Base-by-base conservation (phyloP, 2,329 filamentous ascomycete genomes). In the Metarhizium guizhouense region DNA sequence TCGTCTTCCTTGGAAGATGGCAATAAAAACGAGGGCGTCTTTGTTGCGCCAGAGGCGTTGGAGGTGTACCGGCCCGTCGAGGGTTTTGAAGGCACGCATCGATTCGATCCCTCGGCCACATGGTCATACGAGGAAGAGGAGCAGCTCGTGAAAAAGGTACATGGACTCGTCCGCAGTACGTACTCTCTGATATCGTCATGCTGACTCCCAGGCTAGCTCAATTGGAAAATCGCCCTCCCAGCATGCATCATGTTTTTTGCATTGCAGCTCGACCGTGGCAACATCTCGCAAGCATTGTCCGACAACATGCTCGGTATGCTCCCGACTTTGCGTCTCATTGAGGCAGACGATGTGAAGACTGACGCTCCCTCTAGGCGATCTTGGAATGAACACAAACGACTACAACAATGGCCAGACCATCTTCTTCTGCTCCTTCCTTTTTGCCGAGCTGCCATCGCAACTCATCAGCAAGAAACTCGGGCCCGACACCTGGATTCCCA, bases 121-220 rank as follows among this genome's bases (percentile, higher is more conserved):
- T 86, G 82, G 82, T 76, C 77, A 2, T 67, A 72, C 11, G 72
- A 75, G 51, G 82, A 85, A 61, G 83, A 85, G 66, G 76, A 72
- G 63, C 74, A 67, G 50, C 65, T 85, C 1, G 73, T 84, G 10
- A 68, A 75, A 49, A 82, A 78, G 68, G 76, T 81, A 63, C 58
- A 59, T 42, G 6, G 40, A 16, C 40, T 14, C 14, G n/a, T 14
- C 40, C 11, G 8, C n/a, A n/a, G n/a, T n/a, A n/a, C n/a, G n/a
- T 3, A 14, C 16, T 16, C 40, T 25, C 25, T 25, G 25, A 25
- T 25, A 25, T 25, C 40, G 14, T 42, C 30, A 57, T 60, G 25
- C 25, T 25, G 25, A 25, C 25, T 25, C 25, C 3, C 25, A 25
- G 25, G 25, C 25, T 29, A 70, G 67, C 60, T 70, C 8, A 68